Evolutionary conservation across 495 filamentous ascomycete species (phyloP).

Genomic region (Penicillium cataractarum): DNA sequence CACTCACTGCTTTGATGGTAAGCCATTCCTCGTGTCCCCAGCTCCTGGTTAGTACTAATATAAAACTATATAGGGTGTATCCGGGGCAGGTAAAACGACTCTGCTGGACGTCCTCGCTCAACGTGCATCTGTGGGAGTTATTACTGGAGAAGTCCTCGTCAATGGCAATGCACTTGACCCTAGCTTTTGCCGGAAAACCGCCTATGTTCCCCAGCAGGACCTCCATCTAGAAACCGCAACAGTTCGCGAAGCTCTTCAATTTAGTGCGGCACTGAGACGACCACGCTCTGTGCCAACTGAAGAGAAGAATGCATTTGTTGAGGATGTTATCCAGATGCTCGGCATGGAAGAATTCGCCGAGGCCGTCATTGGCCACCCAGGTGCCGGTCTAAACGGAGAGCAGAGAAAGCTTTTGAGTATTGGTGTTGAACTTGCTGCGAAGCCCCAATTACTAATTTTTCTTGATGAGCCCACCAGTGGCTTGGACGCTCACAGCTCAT

Average conservation of each 20-base stretch:
- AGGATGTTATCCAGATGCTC: slow-evolving; percentile 87
- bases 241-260: slow-evolving; percentile 78
- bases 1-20: slow-evolving; percentile 61
- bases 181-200: slow-evolving; percentile 86
- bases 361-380: slow-evolving; percentile 80
- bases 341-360: slow-evolving; percentile 86
- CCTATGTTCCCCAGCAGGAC: slow-evolving; percentile 96
- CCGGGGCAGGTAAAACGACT: slow-evolving; percentile 63
- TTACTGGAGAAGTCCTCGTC: slow-evolving; percentile 56
- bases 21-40: too few relatives aligned
- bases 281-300: slow-evolving; percentile 63
- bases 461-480: slow-evolving; percentile 85
- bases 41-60: not conserved
- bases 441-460: slow-evolving; percentile 82
- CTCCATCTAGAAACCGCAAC: slow-evolving; percentile 81
- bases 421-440: not conserved
- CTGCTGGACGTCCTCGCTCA: slow-evolving; percentile 50
- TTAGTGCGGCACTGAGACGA: slow-evolving; percentile 83
- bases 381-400: slow-evolving; percentile 77
- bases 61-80: slow-evolving; percentile 39
- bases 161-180: slow-evolving; percentile 60
- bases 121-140: slow-evolving; percentile 50
- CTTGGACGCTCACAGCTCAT: slow-evolving; percentile 67
- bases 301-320: slow-evolving; percentile 84
- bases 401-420: not conserved